Conservation (phyloP, 2,329 filamentous ascomycete species). For the Xylaria multiplex region DNA sequence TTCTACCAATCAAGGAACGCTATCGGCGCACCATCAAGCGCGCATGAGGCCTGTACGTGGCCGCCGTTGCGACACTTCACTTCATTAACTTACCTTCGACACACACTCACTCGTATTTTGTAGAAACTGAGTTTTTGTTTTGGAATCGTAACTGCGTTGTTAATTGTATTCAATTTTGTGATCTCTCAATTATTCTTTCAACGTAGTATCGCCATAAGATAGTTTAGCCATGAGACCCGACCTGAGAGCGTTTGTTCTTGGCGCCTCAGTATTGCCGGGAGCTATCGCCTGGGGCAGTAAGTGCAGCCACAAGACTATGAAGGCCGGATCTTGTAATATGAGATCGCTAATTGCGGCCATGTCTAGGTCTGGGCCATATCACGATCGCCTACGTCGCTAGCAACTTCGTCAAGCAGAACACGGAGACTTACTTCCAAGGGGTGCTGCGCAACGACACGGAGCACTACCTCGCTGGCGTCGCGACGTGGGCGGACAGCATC, state of each 20-base stretch:
- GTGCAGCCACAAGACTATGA: slow-evolving; percentile 33
- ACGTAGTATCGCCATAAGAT: slow-evolving; percentile 14
- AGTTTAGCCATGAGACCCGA: slow-evolving; percentile 47
- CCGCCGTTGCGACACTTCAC: slow-evolving; percentile 6
- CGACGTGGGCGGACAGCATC: slow-evolving; percentile 74
- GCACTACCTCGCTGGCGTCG: slow-evolving; percentile 70
- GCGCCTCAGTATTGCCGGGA: slow-evolving; percentile 49
- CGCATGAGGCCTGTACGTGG: slow-evolving; percentile 30
- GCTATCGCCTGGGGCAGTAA: slow-evolving; percentile 57
- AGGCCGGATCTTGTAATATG: slow-evolving; percentile 1
- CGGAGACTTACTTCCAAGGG: slow-evolving; percentile 65
- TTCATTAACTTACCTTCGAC: slow-evolving; percentile 6
- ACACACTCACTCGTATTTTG: not conserved
- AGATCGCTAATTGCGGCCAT: slow-evolving; percentile 28
- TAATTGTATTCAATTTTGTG: slow-evolving; percentile 10
- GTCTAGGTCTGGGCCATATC: slow-evolving; percentile 71
- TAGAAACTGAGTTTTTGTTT: not conserved
- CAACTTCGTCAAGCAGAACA: slow-evolving; percentile 67
- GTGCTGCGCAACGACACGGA: slow-evolving; percentile 64
- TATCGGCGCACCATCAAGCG: slow-evolving; percentile 17
- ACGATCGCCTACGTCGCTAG: slow-evolving; percentile 72
- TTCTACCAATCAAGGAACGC: slow-evolving; percentile 22
- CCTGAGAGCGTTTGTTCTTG: slow-evolving; percentile 42
- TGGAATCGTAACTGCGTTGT: not conserved
- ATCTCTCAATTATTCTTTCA: not conserved